phyloP scores from a whole-genome alignment of 176 grass and related monocot genomes.

The Phragmites australis region DNA sequence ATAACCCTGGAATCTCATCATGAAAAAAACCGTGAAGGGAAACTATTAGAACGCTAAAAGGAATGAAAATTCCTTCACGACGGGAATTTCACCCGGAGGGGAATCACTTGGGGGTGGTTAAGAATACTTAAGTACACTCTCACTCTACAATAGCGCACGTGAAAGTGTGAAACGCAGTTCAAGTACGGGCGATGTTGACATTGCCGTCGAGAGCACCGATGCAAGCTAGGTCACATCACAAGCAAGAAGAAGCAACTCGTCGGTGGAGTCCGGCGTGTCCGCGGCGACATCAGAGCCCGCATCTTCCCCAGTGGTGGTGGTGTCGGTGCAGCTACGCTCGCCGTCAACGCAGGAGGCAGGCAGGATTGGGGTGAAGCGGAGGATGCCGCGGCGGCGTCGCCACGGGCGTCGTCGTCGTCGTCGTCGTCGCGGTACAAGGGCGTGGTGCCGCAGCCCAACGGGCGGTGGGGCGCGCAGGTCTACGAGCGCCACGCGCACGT shows the following conservation, averaged over 20 bases:
- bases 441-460: slow-evolving; percentile 97
- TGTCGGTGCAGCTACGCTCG: neutral
- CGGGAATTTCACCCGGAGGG: too few species aligned
- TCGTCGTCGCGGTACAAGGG: slow-evolving; percentile 75
- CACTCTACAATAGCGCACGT: neutral
- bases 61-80: too few species aligned
- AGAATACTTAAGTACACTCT: too few species aligned
- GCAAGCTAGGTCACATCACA: neutral
- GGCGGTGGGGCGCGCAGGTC: slow-evolving; percentile 97
- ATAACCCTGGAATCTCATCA: too few species aligned
- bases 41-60: too few species aligned
- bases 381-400: neutral
- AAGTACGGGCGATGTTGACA: neutral
- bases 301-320: neutral
- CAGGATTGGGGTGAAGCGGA: neutral
- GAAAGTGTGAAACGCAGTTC: neutral
- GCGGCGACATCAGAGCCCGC: neutral
- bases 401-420: neutral
- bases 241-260: neutral
- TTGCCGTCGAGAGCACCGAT: neutral
- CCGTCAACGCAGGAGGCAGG: neutral
- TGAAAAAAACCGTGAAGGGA: too few species aligned
- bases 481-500: slow-evolving; percentile 95
- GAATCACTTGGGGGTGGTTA: too few species aligned
- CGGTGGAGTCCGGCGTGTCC: neutral